These are phyloP conservation scores for Heterobasidion occidentale DNA, from an alignment of 1,284 basidiomycete species.

Conservation along the genomic window DNA sequence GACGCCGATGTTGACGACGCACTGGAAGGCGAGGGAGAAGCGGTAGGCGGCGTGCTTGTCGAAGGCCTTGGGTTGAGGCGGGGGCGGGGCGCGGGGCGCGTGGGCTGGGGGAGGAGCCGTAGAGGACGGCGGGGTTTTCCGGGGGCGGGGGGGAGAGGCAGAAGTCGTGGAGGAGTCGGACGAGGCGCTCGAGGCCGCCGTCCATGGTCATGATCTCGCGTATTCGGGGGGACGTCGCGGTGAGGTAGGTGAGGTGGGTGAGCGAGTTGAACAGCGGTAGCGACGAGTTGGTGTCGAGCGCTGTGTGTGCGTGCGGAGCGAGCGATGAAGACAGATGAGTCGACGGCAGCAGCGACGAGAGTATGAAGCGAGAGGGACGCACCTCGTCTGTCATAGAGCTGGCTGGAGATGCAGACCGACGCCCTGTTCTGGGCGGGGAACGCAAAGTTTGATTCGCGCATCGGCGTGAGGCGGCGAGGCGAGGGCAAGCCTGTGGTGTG, in stretches of 20 bases:
- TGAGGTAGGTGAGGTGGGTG: constrained; percentile 94
- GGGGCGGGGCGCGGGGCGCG: constrained; percentile 43
- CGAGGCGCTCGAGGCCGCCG: constrained; percentile 92
- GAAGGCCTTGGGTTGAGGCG: constrained; percentile 56
- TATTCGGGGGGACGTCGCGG: constrained; percentile 95
- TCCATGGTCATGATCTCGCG: constrained; percentile 98
- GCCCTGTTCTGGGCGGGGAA: constrained; percentile 95
- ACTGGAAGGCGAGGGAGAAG: constrained; percentile 92
- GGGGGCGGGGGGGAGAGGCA: constrained; percentile 71
- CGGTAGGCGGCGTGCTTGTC: constrained; percentile 83
- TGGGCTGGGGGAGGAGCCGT: constrained; percentile 59
- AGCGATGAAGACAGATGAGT: neutral
- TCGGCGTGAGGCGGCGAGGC: constrained; percentile 23
- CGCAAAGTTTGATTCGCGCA: constrained; percentile 97
- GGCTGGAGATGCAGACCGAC: constrained; percentile 89
- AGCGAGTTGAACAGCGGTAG: constrained; percentile 95
- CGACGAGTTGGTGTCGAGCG: constrained; percentile 87
- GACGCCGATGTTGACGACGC: constrained; percentile 96
- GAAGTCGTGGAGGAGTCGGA: constrained; percentile 87
- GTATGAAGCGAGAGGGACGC: constrained; percentile 21
- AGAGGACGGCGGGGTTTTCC: constrained; percentile 64
- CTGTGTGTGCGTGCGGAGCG: constrained; percentile 36
- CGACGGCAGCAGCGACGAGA: constrained; percentile 11
- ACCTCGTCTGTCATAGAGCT: constrained; percentile 96
- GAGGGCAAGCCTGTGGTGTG: neutral